These are phyloP conservation scores for Parathielavia appendiculata DNA, from an alignment of 495 filamentous ascomycete genomes.

Conservation along the genomic window DNA sequence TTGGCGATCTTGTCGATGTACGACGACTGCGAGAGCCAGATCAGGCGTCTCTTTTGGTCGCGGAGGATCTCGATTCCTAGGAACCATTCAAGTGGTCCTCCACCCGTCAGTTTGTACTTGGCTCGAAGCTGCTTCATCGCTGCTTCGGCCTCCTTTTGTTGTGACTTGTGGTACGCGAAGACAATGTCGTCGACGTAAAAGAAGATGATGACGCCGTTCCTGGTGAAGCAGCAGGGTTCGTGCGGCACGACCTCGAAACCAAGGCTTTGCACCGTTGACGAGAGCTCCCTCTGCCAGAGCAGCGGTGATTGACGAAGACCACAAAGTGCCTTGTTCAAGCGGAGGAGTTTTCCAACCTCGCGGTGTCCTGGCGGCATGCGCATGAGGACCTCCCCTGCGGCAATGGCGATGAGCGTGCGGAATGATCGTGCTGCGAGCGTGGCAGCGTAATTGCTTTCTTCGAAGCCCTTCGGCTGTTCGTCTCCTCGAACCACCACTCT, in stretches of 20 bases:
- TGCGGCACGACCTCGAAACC: slow-evolving; percentile 16
- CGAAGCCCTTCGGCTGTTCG: slow-evolving; percentile 9
- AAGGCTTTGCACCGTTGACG: neutral
- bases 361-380: slow-evolving; percentile 15
- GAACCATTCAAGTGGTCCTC: slow-evolving; percentile 13
- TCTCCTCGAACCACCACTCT: slow-evolving; percentile 21
- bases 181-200: slow-evolving; percentile 19
- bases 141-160: neutral
- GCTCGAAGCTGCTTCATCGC: neutral
- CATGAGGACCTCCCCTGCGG: slow-evolving; percentile 16
- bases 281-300: slow-evolving; percentile 22
- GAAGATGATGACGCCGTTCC: slow-evolving; percentile 14
- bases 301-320: slow-evolving; percentile 20
- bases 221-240: slow-evolving; percentile 12
- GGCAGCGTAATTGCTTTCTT: slow-evolving; percentile 16
- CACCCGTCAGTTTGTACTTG: slow-evolving; percentile 13
- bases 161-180: slow-evolving; percentile 9
- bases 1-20: slow-evolving; percentile 10
- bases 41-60: slow-evolving; percentile 9
- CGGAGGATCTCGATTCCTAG: slow-evolving; percentile 12
- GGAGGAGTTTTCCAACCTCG: slow-evolving; percentile 2
- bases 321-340: slow-evolving; percentile 18
- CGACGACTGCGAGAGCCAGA: slow-evolving; percentile 14
- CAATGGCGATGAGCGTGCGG: slow-evolving; percentile 16
- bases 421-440: slow-evolving; percentile 15